Base-by-base conservation (phyloP, 2,329 filamentous ascomycete species). In the Fusarium papillatum region DNA sequence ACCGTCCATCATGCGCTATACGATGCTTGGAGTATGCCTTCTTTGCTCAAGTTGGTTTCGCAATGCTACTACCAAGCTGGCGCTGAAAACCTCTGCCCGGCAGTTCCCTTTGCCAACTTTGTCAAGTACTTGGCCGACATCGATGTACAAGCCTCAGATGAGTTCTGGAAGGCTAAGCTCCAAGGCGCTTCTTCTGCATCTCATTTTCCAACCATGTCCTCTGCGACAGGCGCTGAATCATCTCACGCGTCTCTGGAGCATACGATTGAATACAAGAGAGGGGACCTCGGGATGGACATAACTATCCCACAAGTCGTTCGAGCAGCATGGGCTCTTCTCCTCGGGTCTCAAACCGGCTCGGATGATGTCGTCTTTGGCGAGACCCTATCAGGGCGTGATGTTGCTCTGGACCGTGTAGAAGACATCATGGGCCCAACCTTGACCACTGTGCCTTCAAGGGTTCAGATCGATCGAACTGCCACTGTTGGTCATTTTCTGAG, bases 11-110 rank as follows among this genome's bases (percentile, higher is more conserved):
- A 79, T 50, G 73, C 76, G 4, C 43, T 79, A 1, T 79, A 79
- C 8, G 77, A 79, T 43, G 77, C 76, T 5, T 79, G 76, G 77
- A 78, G 76, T 26, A 78, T 78, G 76, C 66, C 76, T 0, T 59
- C 66, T 16, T 19, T 78, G 1, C 59, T 78, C 2, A 71, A 68
- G 8, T 16, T 77, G 7, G 70, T 76, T 0, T 69, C 60, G 0
- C 48, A 72, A 5, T 62, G 63, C 4, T 78, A 78, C 24, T 13
- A 70, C 6, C 53, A 39, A 46, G 48, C 66, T 1, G 24, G 10
- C 1, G 9, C 22, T 0, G 10, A 43, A n/a, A 13, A n/a, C 3
- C 64, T 61, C 26, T 4, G 2, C 0, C 61, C 38, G 2, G 4
- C 16, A 6, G 24, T 66, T 4, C 59, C 68, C 2, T 78, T 71